Evolutionary conservation across 1,284 basidiomycete species (phyloP), one percentile per base, ranked within the genome.

Genomic region (Hortiboletus rubellus): DNA sequence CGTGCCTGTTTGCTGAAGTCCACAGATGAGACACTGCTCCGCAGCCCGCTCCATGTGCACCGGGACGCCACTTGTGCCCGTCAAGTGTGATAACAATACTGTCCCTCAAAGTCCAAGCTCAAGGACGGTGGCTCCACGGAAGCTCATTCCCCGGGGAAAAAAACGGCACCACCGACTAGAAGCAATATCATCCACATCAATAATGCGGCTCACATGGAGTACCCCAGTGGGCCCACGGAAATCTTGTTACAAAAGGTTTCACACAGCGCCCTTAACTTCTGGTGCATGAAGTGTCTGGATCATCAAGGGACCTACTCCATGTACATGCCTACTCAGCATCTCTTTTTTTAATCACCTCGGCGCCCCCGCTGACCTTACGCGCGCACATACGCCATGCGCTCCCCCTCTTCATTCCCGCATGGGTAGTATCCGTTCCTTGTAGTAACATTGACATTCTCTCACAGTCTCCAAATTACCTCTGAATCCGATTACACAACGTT

Each of bases 211-310:
- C 66, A 24, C 48, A 54, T 52, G 45, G 15, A 64, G 66, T 63
- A 61, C 30, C n/a, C 50, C 22, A 22, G 22, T 47, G 52, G 54
- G 18, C 45, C 31, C 8, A 34, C 14, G 22, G 24, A 31, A 9
- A 27, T 24, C n/a, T 37, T 54, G 22, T 68, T 63, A 56, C 57
- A 67, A 50, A 66, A 65, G 42, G 65, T 69, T 66, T 56, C 47
- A 24, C 54, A 40, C 47, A 46, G 18, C 10, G 22, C 5, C 60
- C 58, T 67, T 52, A 64, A 46, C 57, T 69, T 65, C 22, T 47
- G 7, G 33, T 9, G 30, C 65, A 67, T 37, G 60, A 58, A 22
- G 67, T 50, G 40, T 22, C 22, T 22, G 22, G 22, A 22, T 22
- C 22, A 14, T 27, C 55, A 55, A 40, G 51, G 33, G 57, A 50